Percentiles rank a stretch among this genome's conserved stretches.
Evolutionary conservation across 176 grass and related monocot genomes (phyloP).

Genomic region (Rhynchospora breviuscula): DNA sequence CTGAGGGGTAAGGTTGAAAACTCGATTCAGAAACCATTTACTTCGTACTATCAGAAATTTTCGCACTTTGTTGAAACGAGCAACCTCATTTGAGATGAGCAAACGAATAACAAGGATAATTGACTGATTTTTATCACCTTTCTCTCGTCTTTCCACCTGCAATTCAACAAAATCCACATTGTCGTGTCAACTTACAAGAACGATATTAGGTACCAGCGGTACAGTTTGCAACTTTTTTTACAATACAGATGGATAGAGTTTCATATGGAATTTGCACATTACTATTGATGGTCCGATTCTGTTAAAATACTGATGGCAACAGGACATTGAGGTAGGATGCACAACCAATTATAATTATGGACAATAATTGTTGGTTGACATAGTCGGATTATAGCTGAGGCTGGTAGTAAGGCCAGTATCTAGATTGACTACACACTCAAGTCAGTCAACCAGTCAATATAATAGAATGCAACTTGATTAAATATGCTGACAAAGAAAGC

Average conservation of each 20-base stretch:
- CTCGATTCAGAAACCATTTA: slow-evolving; percentile 77
- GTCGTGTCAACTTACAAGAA: too few relatives aligned
- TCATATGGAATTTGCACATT: not conserved
- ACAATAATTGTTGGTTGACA: not conserved
- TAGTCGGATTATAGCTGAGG: not conserved
- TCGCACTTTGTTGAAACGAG: slow-evolving; percentile 71
- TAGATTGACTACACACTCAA: not conserved
- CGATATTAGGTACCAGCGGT: not conserved
- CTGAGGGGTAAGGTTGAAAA: slow-evolving; percentile 92
- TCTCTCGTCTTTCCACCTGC: slow-evolving; percentile 80
- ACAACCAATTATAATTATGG: not conserved
- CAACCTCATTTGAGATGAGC: slow-evolving; percentile 56
- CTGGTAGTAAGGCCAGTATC: not conserved
- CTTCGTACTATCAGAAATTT: slow-evolving; percentile 79
- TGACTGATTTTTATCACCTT: slow-evolving; percentile 53
- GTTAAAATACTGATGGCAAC: not conserved
- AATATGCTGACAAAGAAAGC: slow-evolving; percentile 18
- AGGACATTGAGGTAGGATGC: not conserved
- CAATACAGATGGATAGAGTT: not conserved
- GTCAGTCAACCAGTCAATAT: not conserved
- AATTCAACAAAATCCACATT: slow-evolving; percentile 16
- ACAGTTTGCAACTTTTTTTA: not conserved
- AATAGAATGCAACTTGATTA: not conserved
- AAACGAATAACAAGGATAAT: slow-evolving; percentile 70
- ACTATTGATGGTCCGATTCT: not conserved